Evolutionary conservation across 805 yeast species (phyloP), one percentile per base, ranked within the genome.

Genomic region (Wickerhamiella kurtzmanii): DNA sequence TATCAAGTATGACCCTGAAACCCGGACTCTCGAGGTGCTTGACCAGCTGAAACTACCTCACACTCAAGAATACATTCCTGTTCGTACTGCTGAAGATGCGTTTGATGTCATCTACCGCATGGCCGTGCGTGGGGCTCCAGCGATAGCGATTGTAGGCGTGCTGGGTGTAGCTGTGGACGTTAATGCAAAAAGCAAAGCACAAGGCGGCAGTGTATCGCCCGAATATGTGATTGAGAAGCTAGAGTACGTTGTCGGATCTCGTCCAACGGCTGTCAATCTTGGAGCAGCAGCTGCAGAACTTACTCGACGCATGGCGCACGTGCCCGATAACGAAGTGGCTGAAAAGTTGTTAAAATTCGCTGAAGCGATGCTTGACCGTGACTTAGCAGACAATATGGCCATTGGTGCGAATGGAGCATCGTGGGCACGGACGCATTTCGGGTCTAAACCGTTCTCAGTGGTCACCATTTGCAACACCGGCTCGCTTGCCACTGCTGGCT

Each of bases 71-170:
- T 89, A 85, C 62, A 66, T 88, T 18, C 60, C 70, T 1, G 74
- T 89, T 48, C 53, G 66, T 36, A 67, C 76, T 16, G 77, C 84
- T 44, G 79, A 79, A 42, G 87, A 81, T 61, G 96, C 94, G 2
- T 85, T 67, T 64, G 71, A 72, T 17, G 94, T 83, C n/a, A 89
- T 89, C 62, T 80, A 78, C 59, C 71, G 71, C 48, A 89, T 89
- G 98, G 87, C 84, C 57, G 96, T 94, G 3, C 73, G 98, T 61
- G 98, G 98, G 36, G 98, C 98, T 0, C 98, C 98, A 0, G 97
- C 97, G 1, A 89, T 89, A 60, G 96, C 96, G 51, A 84, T 89
- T 48, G 96, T 89, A 2, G 97, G 95, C 3, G 79, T 87, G 1
- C 72, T 88, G 50, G 76, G 95, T 2, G 74, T 89, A 2, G 80